phyloP scores from a whole-genome alignment of 305 asterid genomes.

The Fraxinus velutina region DNA sequence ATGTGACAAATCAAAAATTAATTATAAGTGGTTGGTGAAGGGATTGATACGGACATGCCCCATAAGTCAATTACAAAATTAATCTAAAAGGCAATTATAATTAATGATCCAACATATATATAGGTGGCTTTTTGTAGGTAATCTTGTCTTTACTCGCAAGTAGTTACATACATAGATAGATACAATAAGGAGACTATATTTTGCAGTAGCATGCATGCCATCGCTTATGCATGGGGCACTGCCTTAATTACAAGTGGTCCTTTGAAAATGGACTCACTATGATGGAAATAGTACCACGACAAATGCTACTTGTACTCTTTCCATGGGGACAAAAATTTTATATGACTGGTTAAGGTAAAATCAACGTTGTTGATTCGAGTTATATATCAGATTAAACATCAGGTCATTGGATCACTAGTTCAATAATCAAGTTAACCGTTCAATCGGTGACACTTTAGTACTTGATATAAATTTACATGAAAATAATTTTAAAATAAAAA shows the following conservation, averaged over 20 bases:
- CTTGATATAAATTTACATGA: no score
- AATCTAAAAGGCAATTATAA: background rate
- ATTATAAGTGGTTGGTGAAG: slow-evolving; percentile 29
- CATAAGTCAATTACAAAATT: slow-evolving; percentile 20
- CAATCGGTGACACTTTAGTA: no score
- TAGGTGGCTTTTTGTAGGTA: background rate
- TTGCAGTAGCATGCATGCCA: slow-evolving; percentile 9
- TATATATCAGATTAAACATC: no score
- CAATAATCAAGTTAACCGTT: no score
- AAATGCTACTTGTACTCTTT: no score
- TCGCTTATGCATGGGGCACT: slow-evolving; percentile 20
- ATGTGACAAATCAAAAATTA: background rate
- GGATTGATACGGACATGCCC: slow-evolving; percentile 30
- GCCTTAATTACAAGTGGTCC: slow-evolving; percentile 35
- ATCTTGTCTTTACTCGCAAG: background rate
- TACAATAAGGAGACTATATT: background rate
- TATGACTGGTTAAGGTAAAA: no score
- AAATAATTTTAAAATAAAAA: no score
- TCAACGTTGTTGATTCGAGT: no score
- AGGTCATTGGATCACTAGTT: no score
- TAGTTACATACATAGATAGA: background rate
- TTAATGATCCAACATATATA: slow-evolving; percentile 13
- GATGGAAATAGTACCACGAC: slow-evolving; percentile 10
- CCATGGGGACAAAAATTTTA: no score
- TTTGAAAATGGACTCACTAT: slow-evolving; percentile 5